These are phyloP conservation scores for Ehretia macrophylla DNA, from an alignment of 257 asterid species.

Conservation along the genomic window DNA sequence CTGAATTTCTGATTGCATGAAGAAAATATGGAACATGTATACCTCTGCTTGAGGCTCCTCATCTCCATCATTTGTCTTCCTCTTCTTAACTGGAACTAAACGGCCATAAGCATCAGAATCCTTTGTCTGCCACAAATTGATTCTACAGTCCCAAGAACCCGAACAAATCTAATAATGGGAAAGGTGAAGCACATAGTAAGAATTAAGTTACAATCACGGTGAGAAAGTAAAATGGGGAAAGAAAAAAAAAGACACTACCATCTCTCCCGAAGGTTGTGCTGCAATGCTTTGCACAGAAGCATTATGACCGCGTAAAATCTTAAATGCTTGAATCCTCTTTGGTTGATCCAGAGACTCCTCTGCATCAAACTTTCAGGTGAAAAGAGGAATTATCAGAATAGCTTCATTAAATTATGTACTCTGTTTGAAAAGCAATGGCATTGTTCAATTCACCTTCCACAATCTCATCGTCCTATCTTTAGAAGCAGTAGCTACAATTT, in stretches of 20 bases:
- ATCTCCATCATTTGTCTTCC: conserved; percentile 49
- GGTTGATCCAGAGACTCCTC: conserved; percentile 48
- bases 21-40: conserved; percentile 13
- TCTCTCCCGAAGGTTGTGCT: conserved; percentile 66
- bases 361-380: conserved; percentile 59
- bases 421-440: conserved; percentile 13
- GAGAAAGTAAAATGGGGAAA: conserved; percentile 4
- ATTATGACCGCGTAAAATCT: conserved; percentile 69
- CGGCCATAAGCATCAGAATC: conserved; percentile 44
- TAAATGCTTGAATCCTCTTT: conserved; percentile 52
- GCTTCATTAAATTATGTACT: not conserved
- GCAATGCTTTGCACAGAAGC: conserved; percentile 82
- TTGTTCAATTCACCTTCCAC: conserved; percentile 68
- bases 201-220: conserved; percentile 1
- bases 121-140: conserved; percentile 67
- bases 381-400: conserved; percentile 18
- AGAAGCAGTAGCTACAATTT: conserved; percentile 83
- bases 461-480: conserved; percentile 82
- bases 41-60: conserved; percentile 74
- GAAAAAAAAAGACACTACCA: conserved; percentile 43
- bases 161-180: conserved; percentile 64
- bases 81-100: conserved; percentile 66
- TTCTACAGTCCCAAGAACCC: conserved; percentile 91
- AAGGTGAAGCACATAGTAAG: conserved; percentile 17
- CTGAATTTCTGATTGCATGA: too few relatives aligned